A percentile compares a stretch with the other conserved stretches of the same genome.
These are phyloP conservation scores for Fusarium sp. DNA, from an alignment of 2,329 filamentous ascomycete species.

Conservation along the genomic window DNA sequence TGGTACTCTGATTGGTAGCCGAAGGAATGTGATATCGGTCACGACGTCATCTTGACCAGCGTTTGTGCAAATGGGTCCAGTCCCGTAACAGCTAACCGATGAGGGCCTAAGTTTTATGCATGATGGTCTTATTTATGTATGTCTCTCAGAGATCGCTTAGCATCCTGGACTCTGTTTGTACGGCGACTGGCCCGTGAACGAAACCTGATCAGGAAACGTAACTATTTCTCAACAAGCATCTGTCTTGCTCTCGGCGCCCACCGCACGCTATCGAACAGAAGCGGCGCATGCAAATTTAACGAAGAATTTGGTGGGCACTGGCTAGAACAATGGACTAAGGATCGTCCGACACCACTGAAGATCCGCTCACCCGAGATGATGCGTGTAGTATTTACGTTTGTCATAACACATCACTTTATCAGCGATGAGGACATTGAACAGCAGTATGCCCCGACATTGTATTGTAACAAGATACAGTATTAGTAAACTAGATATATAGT, in stretches of 20 bases:
- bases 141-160: neutral
- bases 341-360: neutral
- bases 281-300: too few species aligned
- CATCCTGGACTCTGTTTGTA: neutral
- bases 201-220: neutral
- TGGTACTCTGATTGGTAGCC: neutral
- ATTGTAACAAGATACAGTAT: neutral
- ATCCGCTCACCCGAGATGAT: neutral
- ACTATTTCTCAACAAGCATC: too few species aligned
- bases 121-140: neutral
- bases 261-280: too few species aligned
- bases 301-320: neutral
- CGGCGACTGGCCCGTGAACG: neutral
- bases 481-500: neutral
- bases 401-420: neutral
- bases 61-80: neutral
- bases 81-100: neutral
- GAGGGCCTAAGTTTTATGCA: neutral
- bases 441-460: neutral
- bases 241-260: too few species aligned
- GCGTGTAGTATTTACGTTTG: neutral
- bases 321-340: neutral
- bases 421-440: neutral
- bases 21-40: neutral
- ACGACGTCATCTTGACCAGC: neutral